Conservation (phyloP, 2,329 filamentous ascomycete genomes). For the Aspergillus jensenii region DNA sequence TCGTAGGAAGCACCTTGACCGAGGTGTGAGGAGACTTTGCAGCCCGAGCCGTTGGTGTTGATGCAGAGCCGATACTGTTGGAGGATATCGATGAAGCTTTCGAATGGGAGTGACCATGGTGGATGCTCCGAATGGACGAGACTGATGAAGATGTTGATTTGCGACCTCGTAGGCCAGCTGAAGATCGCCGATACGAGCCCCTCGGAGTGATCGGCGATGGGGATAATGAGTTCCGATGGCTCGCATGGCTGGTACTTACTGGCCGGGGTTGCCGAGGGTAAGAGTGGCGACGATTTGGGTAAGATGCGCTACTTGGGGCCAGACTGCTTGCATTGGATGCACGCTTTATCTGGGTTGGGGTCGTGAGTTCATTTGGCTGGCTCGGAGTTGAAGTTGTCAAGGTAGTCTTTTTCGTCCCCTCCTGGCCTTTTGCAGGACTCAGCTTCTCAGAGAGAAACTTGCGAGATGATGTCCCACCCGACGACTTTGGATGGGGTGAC, state of each 20-base stretch:
- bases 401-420: constrained; percentile 29
- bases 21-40: constrained; percentile 81
- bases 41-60: constrained; percentile 65
- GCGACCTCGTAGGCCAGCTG: constrained; percentile 78
- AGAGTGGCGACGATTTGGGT: constrained; percentile 43
- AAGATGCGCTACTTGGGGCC: constrained; percentile 43
- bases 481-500: constrained; percentile 49
- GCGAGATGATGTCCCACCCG: constrained; percentile 31
- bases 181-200: constrained; percentile 79
- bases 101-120: constrained; percentile 84
- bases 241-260: constrained; percentile 34
- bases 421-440: constrained; percentile 40
- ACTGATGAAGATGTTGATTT: constrained; percentile 97
- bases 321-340: constrained; percentile 43
- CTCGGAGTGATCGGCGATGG: constrained; percentile 86
- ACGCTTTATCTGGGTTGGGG: constrained; percentile 41
- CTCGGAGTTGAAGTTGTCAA: constrained; percentile 24
- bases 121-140: constrained; percentile 87
- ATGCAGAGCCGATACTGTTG: constrained; percentile 68
- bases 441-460: constrained; percentile 41
- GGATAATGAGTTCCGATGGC: constrained; percentile 71
- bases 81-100: constrained; percentile 94
- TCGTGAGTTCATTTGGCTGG: constrained; percentile 28
- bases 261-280: constrained; percentile 39
- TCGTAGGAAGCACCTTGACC: constrained; percentile 92